phyloP scores from a whole-genome alignment of 2,329 filamentous ascomycete species.

The Fusarium sarcochroum region DNA sequence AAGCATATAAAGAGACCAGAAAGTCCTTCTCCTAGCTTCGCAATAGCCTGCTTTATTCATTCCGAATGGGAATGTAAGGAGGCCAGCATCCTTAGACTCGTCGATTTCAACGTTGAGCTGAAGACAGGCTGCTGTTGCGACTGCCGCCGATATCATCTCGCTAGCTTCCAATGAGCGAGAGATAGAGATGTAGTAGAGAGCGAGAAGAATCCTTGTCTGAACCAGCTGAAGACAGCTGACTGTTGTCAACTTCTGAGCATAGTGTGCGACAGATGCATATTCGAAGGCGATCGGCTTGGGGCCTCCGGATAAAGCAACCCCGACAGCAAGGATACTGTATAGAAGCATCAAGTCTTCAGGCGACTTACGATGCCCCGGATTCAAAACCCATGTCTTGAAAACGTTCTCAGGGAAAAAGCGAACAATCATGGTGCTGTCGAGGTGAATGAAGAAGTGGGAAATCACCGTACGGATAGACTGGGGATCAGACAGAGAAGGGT shows the following conservation, averaged over 20 bases:
- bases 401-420: constrained; percentile 59
- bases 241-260: constrained; percentile 60
- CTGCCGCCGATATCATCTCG: constrained; percentile 74
- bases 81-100: constrained; percentile 57
- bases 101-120: constrained; percentile 75
- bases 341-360: constrained; percentile 62
- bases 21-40: constrained; percentile 78
- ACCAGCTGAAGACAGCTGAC: constrained; percentile 69
- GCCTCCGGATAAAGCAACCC: constrained; percentile 57
- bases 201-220: constrained; percentile 76
- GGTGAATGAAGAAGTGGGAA: constrained; percentile 59
- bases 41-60: constrained; percentile 70
- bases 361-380: constrained; percentile 54
- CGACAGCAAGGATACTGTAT: constrained; percentile 60
- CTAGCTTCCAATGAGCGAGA: constrained; percentile 72
- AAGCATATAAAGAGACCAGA: constrained; percentile 79
- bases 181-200: constrained; percentile 74
- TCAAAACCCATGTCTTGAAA: constrained; percentile 57
- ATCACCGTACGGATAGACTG: constrained; percentile 57
- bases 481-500: constrained; percentile 62
- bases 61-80: constrained; percentile 66
- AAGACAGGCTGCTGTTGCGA: constrained; percentile 71
- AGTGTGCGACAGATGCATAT: constrained; percentile 67
- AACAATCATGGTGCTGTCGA: constrained; percentile 59
- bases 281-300: constrained; percentile 55